Evolutionary conservation across 805 yeast species (phyloP), one percentile per base, ranked within the genome.

Genomic region (Metschnikowia aberdeeniae): DNA sequence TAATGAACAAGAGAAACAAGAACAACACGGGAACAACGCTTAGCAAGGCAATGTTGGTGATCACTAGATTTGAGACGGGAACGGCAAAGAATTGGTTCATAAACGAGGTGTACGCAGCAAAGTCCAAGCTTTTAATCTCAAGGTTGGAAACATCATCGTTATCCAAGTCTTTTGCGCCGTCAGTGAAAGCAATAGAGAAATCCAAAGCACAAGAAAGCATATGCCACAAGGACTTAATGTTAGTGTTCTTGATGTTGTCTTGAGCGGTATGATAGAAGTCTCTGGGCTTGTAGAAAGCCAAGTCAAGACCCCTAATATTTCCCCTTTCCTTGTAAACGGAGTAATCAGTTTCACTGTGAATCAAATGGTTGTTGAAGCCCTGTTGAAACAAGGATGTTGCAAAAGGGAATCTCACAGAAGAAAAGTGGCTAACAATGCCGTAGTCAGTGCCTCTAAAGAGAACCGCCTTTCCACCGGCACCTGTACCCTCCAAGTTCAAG

Each of bases 401-500:
- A 67, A 80, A 88, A 0, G 96, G 96, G 37, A 70, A 70, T 46
- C 77, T 66, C 1, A 80, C 90, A 3, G 73, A 71, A 19, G 72
- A 62, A 50, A 77, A 76, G 52, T 79, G 75, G 48, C 77, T 76
- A 1, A 85, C 80, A 10, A 88, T 78, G 1, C 86, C 86, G 50
- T 74, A 75, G 59, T 89, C 95, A 0, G 95, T 80, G n/a, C 89
- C 82, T 62, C 97, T 76, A 62, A 90, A 89, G 40, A 89, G 66
- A 17, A 87, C 73, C 1, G 96, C 86, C 53, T 84, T 80, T 4
- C 93, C 90, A 22, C 96, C 96, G 1, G 93, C 85, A 2, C 97
- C 97, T 0, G 96, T 87, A 13, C 97, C 97, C 68, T 89, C 97
- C 51, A 89, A 67, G 60, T 90, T 90, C 52, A 89, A 71, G 46